Evolutionary conservation across 345 rosid genomes (phyloP), one percentile per base, ranked within the genome.

Genomic region (Salix purpurea): DNA sequence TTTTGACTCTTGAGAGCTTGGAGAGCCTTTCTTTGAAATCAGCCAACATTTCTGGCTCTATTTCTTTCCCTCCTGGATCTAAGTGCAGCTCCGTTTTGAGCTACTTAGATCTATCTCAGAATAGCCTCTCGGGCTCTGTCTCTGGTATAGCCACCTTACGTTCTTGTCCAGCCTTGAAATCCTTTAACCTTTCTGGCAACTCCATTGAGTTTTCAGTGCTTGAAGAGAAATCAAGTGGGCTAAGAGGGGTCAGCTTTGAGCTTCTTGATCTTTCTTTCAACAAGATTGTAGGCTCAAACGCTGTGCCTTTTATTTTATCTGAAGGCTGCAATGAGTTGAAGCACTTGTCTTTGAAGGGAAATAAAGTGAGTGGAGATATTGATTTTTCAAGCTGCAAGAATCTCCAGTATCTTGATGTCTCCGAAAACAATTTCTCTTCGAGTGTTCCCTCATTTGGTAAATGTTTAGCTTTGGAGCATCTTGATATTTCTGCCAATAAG

Each of bases 211-310:
- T 76, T 62, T 76, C 89, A 44, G 80, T 75, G 58, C 19, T 1
- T 13, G 85, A 78, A 75, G 85, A 84, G 14, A 67, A 58, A 66
- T 64, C 88, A 37, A 78, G 81, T 70, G 91, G 90, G 23, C 32
- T 62, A 23, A 80, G 88, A 69, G 83, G 77, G 88, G 81, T 94
- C 10, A 67, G 84, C 69, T 81, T 96, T 74, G 85, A 92, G 85
- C 81, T 78, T 77, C 78, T 96, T 66, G 99, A 96, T 88, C 89
- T 96, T 72, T 96, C 99, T 9, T 78, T 26, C 60, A 94, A 94
- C 76, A 78, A 76, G 73, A 79, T 96, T 54, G 81, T 85, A 2
- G 95, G 91, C 36, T 71, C 79, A 12, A 77, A 85, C 73, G 90
- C 85, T 19, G 83, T 90, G 44, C 79, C 87, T 60, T 92, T 91